Conservation (phyloP, 371 early-diverging fungal genomes). For the Rhizopus stolonifer region DNA sequence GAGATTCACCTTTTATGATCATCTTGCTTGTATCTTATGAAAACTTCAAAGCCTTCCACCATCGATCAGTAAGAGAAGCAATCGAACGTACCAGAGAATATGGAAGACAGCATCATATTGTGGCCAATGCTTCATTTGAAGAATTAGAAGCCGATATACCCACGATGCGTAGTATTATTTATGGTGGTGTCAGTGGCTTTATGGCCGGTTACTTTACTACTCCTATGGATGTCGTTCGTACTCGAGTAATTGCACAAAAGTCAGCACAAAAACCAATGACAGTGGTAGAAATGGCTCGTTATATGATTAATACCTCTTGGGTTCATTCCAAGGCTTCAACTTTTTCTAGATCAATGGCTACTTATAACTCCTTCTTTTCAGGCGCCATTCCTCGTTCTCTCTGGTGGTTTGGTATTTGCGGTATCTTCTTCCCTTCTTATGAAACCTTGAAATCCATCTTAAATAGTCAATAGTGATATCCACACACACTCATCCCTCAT, state of each 20-base stretch:
- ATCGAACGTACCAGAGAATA: constrained; percentile 32
- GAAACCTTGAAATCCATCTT: constrained; percentile 60
- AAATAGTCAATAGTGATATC: constrained; percentile 11
- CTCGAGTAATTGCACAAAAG: constrained; percentile 72
- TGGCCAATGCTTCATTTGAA: constrained; percentile 52
- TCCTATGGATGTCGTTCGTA: constrained; percentile 82
- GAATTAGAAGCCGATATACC: constrained; percentile 66
- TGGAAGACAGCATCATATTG: constrained; percentile 36
- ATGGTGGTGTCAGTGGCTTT: constrained; percentile 78
- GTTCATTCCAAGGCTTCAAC: constrained; percentile 6
- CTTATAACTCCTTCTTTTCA: constrained; percentile 54
- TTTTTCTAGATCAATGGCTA: constrained; percentile 8
- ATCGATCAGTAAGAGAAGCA: constrained; percentile 44
- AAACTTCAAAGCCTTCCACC: constrained; percentile 74
- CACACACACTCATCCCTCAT: background rate
- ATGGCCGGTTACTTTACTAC: constrained; percentile 82
- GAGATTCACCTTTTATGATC: constrained; percentile 85
- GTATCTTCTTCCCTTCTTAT: constrained; percentile 78
- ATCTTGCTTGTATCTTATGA: constrained; percentile 81
- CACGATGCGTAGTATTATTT: constrained; percentile 65
- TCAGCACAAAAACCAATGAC: constrained; percentile 14
- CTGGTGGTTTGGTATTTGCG: constrained; percentile 83
- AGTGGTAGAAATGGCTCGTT: constrained; percentile 27
- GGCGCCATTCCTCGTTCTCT: constrained; percentile 66
- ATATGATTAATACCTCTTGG: constrained; percentile 21